A percentile compares a stretch with the other conserved stretches of the same genome.
These are phyloP conservation scores for Kwoniella botswanensis DNA, from an alignment of 768 basidiomycete species.

Conservation along the genomic window DNA sequence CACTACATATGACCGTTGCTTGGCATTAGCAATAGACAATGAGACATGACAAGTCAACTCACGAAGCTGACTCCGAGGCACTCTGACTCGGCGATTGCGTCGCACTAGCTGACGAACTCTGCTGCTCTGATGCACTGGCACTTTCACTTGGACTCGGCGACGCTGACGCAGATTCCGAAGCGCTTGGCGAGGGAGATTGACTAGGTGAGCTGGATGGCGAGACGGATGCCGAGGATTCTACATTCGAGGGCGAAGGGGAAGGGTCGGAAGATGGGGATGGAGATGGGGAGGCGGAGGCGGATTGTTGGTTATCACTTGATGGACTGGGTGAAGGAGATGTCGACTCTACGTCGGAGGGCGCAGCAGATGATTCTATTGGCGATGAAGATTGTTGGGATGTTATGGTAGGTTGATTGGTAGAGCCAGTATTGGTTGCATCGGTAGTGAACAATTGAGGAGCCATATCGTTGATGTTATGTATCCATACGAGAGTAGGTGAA, in stretches of 20 bases:
- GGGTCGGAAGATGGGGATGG: slow-evolving; percentile 20
- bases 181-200: slow-evolving; percentile 20
- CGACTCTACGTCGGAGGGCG: slow-evolving; percentile 11
- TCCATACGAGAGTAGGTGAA: neutral
- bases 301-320: neutral
- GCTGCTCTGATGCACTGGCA: slow-evolving; percentile 16
- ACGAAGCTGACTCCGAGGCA: slow-evolving; percentile 10
- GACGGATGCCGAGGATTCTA: slow-evolving; percentile 10
- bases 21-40: neutral
- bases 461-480: neutral
- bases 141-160: slow-evolving; percentile 20
- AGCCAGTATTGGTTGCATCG: neutral
- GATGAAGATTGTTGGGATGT: slow-evolving; percentile 1
- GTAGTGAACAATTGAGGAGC: neutral
- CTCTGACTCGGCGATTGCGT: slow-evolving; percentile 19
- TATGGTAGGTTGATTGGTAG: slow-evolving; percentile 1
- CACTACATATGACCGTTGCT: neutral
- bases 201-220: slow-evolving; percentile 12
- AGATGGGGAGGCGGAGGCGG: slow-evolving; percentile 7
- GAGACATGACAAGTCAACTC: neutral
- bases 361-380: slow-evolving; percentile 12
- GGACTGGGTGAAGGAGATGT: slow-evolving; percentile 2
- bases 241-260: slow-evolving; percentile 14
- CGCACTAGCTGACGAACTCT: slow-evolving; percentile 18
- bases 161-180: slow-evolving; percentile 17